These are phyloP conservation scores for Coemansia sp. DNA, from an alignment of 192 early-diverging fungal genomes.

Conservation along the genomic window DNA sequence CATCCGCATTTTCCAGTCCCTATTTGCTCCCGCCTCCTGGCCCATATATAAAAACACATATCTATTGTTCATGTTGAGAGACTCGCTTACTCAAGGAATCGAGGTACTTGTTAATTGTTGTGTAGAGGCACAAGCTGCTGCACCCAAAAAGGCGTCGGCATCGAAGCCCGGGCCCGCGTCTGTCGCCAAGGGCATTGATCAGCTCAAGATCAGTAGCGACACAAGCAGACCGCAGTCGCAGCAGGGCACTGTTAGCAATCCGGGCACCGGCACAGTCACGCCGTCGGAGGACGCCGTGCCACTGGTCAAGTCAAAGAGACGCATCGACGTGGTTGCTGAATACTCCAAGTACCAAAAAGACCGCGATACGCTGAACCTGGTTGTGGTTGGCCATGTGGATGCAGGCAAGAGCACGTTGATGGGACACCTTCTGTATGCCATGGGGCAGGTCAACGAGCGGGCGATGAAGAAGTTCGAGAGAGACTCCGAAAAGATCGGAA, in stretches of 20 bases:
- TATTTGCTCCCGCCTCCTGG: conserved; percentile 10
- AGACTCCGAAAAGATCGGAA: conserved; percentile 91
- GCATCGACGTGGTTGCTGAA: conserved; percentile 44
- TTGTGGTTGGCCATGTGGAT: conserved; percentile 95
- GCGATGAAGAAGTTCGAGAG: conserved; percentile 85
- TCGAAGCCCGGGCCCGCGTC: neutral
- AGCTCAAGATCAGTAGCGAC: conserved; percentile 25
- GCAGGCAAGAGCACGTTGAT: conserved; percentile 96
- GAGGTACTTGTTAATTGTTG: neutral
- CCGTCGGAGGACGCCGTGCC: conserved; percentile 26
- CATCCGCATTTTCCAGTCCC: neutral
- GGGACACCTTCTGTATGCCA: conserved; percentile 88
- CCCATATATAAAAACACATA: conserved; percentile 6
- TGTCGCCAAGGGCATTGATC: conserved; percentile 25
- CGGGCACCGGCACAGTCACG: conserved; percentile 22
- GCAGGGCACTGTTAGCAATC: conserved; percentile 8
- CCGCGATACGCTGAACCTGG: conserved; percentile 79
- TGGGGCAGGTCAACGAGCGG: conserved; percentile 88
- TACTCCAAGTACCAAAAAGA: conserved; percentile 39
- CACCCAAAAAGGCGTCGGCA: neutral
- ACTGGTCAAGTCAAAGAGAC: conserved; percentile 20
- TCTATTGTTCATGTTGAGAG: conserved; percentile 20
- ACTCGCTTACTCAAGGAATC: conserved; percentile 5
- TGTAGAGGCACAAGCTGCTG: conserved; percentile 15
- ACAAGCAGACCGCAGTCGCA: conserved; percentile 17